These are phyloP conservation scores for Luffa acutangula DNA, from an alignment of 306 rosid species.

Conservation along the genomic window DNA sequence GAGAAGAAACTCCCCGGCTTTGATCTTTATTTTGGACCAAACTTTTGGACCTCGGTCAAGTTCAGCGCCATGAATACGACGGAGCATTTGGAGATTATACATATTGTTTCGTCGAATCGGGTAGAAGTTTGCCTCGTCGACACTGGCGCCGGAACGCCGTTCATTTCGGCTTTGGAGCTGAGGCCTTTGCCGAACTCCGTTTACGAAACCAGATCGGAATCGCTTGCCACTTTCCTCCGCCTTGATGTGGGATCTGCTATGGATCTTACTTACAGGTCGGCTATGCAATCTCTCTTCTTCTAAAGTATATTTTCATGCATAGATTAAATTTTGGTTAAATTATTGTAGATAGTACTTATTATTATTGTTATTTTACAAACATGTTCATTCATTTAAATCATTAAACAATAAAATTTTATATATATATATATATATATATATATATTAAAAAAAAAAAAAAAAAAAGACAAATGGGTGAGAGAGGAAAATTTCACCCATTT, in stretches of 20 bases:
- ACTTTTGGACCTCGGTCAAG: constrained; percentile 21
- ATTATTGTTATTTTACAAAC: too few relatives aligned
- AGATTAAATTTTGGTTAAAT: too few relatives aligned
- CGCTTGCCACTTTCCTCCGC: constrained; percentile 16
- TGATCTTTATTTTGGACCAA: constrained; percentile 33
- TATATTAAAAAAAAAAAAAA: too few relatives aligned
- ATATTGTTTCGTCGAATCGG: constrained; percentile 11
- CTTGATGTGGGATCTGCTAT: constrained; percentile 20
- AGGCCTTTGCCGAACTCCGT: constrained; percentile 18
- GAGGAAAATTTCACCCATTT: too few relatives aligned
- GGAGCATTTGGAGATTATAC: constrained; percentile 21
- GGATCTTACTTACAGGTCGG: constrained; percentile 25
- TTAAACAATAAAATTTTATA: too few relatives aligned
- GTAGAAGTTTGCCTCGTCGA: constrained; percentile 25
- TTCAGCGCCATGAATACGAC: neutral
- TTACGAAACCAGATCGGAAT: constrained; percentile 5
- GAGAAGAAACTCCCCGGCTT: constrained; percentile 16
- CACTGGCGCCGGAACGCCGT: constrained; percentile 22
- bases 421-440: too few relatives aligned
- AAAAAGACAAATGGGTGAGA: too few relatives aligned
- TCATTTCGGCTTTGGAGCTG: constrained; percentile 32
- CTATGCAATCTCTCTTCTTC: neutral
- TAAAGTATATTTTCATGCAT: too few relatives aligned
- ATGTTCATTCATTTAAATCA: too few relatives aligned
- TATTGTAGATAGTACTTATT: too few relatives aligned